These are phyloP conservation scores for Fusarium nematophilum DNA, from an alignment of 2,329 filamentous ascomycete species.

Conservation along the genomic window DNA sequence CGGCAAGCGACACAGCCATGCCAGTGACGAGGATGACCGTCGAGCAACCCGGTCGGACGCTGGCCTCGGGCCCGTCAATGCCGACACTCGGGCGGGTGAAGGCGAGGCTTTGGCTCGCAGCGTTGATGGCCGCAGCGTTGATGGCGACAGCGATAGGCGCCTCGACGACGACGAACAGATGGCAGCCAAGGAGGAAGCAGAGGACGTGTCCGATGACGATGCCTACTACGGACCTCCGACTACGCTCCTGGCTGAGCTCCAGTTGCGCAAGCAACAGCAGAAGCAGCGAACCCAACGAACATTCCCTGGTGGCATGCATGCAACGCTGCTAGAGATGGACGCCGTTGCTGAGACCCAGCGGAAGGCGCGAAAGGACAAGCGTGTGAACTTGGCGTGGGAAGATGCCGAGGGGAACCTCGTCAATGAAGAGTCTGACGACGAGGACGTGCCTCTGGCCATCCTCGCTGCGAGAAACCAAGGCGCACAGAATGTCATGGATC, in stretches of 20 bases:
- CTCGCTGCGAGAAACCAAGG: constrained; percentile 73
- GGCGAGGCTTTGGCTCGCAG: constrained; percentile 38
- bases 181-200: constrained; percentile 57
- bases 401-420: constrained; percentile 64
- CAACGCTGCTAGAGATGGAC: constrained; percentile 90
- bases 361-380: constrained; percentile 77
- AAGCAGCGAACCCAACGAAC: constrained; percentile 78
- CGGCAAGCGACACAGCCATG: constrained; percentile 52
- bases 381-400: constrained; percentile 92
- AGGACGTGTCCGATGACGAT: constrained; percentile 60
- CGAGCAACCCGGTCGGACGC: constrained; percentile 27
- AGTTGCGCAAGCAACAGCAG: constrained; percentile 89
- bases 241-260: constrained; percentile 90
- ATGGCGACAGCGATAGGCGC: constrained; percentile 41
- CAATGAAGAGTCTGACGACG: constrained; percentile 70
- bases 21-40: constrained; percentile 44
- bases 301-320: constrained; percentile 83
- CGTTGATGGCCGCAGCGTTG: constrained; percentile 44
- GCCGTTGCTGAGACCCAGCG: constrained; percentile 88
- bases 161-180: constrained; percentile 46
- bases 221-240: constrained; percentile 80
- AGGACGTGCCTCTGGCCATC: constrained; percentile 89
- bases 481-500: constrained; percentile 61
- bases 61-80: constrained; percentile 42
- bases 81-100: constrained; percentile 40